Conservation (phyloP, 345 rosid species). For the Eucalyptus marginata region DNA sequence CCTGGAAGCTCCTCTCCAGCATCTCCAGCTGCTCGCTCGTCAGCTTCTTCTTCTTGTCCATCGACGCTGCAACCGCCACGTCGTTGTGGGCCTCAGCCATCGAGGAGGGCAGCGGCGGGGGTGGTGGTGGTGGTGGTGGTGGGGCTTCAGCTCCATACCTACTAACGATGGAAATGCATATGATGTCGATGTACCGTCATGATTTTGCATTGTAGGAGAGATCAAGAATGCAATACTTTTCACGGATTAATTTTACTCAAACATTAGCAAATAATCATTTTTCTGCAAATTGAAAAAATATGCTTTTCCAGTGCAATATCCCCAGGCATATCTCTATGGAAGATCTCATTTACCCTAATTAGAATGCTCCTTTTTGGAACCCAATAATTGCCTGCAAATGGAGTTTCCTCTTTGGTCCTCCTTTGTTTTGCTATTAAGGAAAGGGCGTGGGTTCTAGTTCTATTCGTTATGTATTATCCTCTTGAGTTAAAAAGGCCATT, state of each 20-base stretch:
- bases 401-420: not conserved
- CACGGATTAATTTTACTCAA: not conserved
- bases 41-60: conserved; percentile 60
- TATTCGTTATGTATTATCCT: not conserved
- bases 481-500: not conserved
- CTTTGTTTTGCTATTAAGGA: not conserved
- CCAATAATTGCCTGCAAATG: not conserved
- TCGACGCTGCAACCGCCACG: not conserved
- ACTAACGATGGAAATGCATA: not conserved
- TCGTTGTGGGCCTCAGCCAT: not conserved
- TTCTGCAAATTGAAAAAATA: not conserved
- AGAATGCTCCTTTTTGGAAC: not conserved
- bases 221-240: not conserved
- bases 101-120: not conserved
- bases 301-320: not conserved
- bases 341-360: not conserved
- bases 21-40: conserved; percentile 59
- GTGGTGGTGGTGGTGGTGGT: not conserved
- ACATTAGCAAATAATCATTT: not conserved
- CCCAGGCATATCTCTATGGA: not conserved
- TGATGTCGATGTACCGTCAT: not conserved
- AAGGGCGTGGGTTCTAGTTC: not conserved
- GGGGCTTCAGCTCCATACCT: conserved; percentile 48
- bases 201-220: not conserved
- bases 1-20: conserved; percentile 75